These are phyloP conservation scores for Aspergillus sp. DNA, from an alignment of 2,329 filamentous ascomycete species.

Conservation along the genomic window DNA sequence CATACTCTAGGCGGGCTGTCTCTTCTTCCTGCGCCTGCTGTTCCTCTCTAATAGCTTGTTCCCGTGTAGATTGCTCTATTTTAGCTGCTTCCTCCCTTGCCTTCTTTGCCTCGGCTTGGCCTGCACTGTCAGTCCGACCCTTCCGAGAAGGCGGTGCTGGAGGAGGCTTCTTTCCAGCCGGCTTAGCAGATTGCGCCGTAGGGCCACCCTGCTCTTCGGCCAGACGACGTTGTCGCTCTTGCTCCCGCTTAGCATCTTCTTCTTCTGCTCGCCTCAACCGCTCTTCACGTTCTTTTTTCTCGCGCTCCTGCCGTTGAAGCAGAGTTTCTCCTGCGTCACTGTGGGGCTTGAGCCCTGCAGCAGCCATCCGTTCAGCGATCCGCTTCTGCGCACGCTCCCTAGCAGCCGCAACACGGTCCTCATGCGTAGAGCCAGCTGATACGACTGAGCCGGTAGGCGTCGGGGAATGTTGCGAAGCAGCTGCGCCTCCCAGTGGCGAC, in stretches of 20 bases:
- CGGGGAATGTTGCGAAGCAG: slow-evolving; percentile 42
- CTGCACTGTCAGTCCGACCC: slow-evolving; percentile 56
- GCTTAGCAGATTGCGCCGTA: slow-evolving; percentile 58
- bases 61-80: slow-evolving; percentile 60
- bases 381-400: slow-evolving; percentile 95
- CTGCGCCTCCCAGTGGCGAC: slow-evolving; percentile 48
- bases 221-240: slow-evolving; percentile 80
- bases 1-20: slow-evolving; percentile 80
- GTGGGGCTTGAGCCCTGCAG: slow-evolving; percentile 84
- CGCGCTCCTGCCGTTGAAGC: slow-evolving; percentile 82
- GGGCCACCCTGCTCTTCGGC: slow-evolving; percentile 68
- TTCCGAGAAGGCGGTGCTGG: slow-evolving; percentile 73
- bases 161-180: slow-evolving; percentile 68
- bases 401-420: slow-evolving; percentile 93
- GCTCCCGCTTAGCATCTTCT: slow-evolving; percentile 84
- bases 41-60: slow-evolving; percentile 61
- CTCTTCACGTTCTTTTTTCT: slow-evolving; percentile 82
- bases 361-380: slow-evolving; percentile 93
- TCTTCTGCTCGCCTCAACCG: slow-evolving; percentile 88
- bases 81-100: slow-evolving; percentile 62
- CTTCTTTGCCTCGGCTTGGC: slow-evolving; percentile 60
- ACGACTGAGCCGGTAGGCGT: slow-evolving; percentile 60
- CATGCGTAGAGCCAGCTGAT: slow-evolving; percentile 85
- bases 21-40: slow-evolving; percentile 75
- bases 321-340: slow-evolving; percentile 77